phyloP scores from a whole-genome alignment of 768 basidiomycete species.

The Pholiota molesta region DNA sequence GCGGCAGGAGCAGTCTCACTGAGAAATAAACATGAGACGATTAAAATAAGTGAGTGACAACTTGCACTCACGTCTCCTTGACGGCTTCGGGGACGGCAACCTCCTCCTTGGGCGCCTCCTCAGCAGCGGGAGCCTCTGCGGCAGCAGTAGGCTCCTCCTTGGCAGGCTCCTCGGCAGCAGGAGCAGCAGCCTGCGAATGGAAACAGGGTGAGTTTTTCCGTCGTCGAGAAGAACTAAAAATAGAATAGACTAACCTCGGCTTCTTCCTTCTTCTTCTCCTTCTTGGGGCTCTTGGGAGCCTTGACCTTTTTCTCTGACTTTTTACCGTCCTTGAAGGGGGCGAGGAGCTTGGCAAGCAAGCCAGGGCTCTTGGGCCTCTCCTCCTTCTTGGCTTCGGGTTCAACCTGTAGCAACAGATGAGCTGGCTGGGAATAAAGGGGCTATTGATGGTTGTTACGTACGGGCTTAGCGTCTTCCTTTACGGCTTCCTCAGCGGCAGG shows the following conservation, averaged over 20 bases:
- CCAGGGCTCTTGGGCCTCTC: slow-evolving; percentile 81
- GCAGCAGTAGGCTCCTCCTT: slow-evolving; percentile 44
- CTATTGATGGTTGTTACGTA: slow-evolving; percentile 25
- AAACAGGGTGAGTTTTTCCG: slow-evolving; percentile 3
- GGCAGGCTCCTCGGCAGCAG: slow-evolving; percentile 47
- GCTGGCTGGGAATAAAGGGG: slow-evolving; percentile 6
- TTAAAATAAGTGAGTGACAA: neutral
- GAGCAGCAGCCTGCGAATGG: slow-evolving; percentile 36
- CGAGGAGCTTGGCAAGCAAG: slow-evolving; percentile 77
- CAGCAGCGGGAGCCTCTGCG: slow-evolving; percentile 47
- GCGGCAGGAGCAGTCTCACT: slow-evolving; percentile 39
- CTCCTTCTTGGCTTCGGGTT: slow-evolving; percentile 71
- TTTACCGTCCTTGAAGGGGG: slow-evolving; percentile 70
- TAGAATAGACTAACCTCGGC: slow-evolving; percentile 45
- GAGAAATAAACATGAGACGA: slow-evolving; percentile 4
- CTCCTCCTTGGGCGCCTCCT: slow-evolving; percentile 72
- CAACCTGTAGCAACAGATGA: slow-evolving; percentile 30
- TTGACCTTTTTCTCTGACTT: slow-evolving; percentile 57
- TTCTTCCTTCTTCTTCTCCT: slow-evolving; percentile 82
- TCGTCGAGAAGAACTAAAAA: slow-evolving; percentile 1
- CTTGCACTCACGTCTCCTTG: slow-evolving; percentile 67
- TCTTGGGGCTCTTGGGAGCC: slow-evolving; percentile 77
- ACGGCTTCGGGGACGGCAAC: slow-evolving; percentile 52
- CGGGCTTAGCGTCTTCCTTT: slow-evolving; percentile 47
- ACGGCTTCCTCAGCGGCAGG: slow-evolving; percentile 31